These are phyloP conservation scores for Bocquillonia castaneifolia DNA, from an alignment of 441 rosid species.

Conservation along the genomic window DNA sequence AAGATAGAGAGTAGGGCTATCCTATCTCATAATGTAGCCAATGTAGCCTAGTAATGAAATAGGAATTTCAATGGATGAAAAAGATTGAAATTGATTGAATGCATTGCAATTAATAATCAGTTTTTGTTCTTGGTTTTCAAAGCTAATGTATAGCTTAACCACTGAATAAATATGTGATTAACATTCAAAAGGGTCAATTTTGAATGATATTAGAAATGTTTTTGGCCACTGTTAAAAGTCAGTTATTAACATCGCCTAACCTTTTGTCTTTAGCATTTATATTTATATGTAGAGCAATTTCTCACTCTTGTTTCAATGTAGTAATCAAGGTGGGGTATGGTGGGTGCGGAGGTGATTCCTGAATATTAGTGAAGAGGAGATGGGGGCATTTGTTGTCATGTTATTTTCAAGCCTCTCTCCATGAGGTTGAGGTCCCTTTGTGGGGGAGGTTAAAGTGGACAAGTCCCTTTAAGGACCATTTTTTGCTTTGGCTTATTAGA, in stretches of 20 bases:
- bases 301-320: conserved; percentile 31
- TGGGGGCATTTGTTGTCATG: conserved; percentile 39
- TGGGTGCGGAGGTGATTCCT: conserved; percentile 29
- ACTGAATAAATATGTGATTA: not conserved
- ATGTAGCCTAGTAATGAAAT: not conserved
- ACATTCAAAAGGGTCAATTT: not conserved
- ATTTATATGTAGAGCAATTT: not conserved
- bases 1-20: not conserved
- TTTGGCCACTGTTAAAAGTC: conserved; percentile 6
- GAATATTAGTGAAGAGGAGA: conserved; percentile 31
- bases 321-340: conserved; percentile 36
- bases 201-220: not conserved
- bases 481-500: conserved; percentile 39
- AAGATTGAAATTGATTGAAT: not conserved
- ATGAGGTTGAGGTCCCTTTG: conserved; percentile 30
- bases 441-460: conserved; percentile 49
- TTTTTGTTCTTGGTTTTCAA: not conserved
- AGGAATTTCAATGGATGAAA: not conserved
- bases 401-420: conserved; percentile 43
- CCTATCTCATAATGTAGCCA: not conserved
- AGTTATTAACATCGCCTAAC: conserved; percentile 1
- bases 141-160: not conserved
- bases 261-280: conserved; percentile 15
- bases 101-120: not conserved
- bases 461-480: conserved; percentile 59